Percentiles rank a stretch among this genome's conserved stretches.
Evolutionary conservation across 169 alveolate species (phyloP).

Genomic region (Plasmodium falciparum): DNA sequence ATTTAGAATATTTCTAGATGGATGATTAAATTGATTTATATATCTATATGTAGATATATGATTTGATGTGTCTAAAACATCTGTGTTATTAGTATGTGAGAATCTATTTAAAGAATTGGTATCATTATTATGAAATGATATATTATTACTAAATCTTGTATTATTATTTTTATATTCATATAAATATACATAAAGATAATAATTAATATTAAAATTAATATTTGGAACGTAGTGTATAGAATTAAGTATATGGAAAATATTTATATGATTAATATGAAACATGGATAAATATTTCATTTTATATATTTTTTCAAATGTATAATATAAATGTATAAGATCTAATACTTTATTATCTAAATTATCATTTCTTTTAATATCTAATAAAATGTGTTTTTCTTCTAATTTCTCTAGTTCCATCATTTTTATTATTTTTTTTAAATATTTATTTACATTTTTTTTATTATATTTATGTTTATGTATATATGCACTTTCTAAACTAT

Average conservation of each 20-base stretch:
- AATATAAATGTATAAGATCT: slow-evolving; percentile 71
- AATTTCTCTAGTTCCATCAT: slow-evolving; percentile 34
- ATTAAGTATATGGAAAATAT: slow-evolving; percentile 33
- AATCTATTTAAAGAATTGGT: slow-evolving; percentile 18
- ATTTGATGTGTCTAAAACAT: slow-evolving; percentile 4
- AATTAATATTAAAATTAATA: slow-evolving; percentile 60
- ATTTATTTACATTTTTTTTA: slow-evolving; percentile 51
- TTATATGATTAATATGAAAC: slow-evolving; percentile 42
- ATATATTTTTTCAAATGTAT: slow-evolving; percentile 67
- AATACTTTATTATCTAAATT: slow-evolving; percentile 23
- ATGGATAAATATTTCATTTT: slow-evolving; percentile 71
- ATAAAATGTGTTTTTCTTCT: slow-evolving; percentile 63
- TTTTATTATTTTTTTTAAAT: slow-evolving; percentile 59
- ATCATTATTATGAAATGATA: slow-evolving; percentile 14
- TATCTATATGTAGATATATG: neutral
- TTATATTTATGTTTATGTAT: slow-evolving; percentile 74
- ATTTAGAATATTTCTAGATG: neutral
- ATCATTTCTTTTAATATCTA: slow-evolving; percentile 57
- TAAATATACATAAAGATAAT: slow-evolving; percentile 61
- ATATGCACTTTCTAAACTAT: slow-evolving; percentile 76
- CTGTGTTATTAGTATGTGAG: slow-evolving; percentile 44
- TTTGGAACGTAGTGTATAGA: slow-evolving; percentile 67
- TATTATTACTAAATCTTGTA: slow-evolving; percentile 8
- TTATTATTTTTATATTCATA: slow-evolving; percentile 43
- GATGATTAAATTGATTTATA: neutral